Base-by-base conservation (phyloP, 176 grass and related monocot species). In the Phoenix dactylifera region DNA sequence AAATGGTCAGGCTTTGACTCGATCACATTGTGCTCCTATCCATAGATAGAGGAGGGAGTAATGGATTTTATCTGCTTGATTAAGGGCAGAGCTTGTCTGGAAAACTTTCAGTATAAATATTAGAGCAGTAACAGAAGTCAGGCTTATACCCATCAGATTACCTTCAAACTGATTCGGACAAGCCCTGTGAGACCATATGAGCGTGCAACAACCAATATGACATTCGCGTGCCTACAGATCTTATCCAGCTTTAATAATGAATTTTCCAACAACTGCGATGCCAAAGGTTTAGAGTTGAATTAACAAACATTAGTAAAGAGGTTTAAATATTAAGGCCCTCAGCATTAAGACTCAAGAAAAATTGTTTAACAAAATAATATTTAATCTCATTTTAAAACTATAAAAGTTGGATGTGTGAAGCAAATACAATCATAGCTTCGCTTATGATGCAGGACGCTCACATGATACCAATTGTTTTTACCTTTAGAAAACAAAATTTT, bases 1-100 rank as follows among this genome's bases (percentile, higher is more conserved):
- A 97, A 97, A 70, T 97, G 93, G 60, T 97, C 93, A 12, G 87
- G 93, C 85, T 97, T 97, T 62, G 93, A 83, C 70, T 95, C 89
- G 71, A 89, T 79, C 60, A 85, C 78, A 65, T 19, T 50, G 24
- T 91, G 87, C 75, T 97, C 93, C 93, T 97, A 50, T 54, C 29
- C 74, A 50, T 54, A 30, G 58, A 52, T 23, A 53, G 5, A 68
- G 18, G 18, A 25, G 51, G 71, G 65, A 64, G 44, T 22, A 55
- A 17, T 71, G 60, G 78, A 56, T 30, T 54, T 62, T 74, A 26
- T 54, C 24, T 58, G 59, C 6, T 39, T 39, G 35, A 39, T 2
- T 14, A 44, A 35, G 9, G 35, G 35, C 35, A 44, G 5, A 44
- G 35, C 35, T 44, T 44, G 9, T 44, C 35, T 44, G 2, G 35